Conservation (phyloP, 2,329 filamentous ascomycete genomes). For the Chalaropsis ovoidea region DNA sequence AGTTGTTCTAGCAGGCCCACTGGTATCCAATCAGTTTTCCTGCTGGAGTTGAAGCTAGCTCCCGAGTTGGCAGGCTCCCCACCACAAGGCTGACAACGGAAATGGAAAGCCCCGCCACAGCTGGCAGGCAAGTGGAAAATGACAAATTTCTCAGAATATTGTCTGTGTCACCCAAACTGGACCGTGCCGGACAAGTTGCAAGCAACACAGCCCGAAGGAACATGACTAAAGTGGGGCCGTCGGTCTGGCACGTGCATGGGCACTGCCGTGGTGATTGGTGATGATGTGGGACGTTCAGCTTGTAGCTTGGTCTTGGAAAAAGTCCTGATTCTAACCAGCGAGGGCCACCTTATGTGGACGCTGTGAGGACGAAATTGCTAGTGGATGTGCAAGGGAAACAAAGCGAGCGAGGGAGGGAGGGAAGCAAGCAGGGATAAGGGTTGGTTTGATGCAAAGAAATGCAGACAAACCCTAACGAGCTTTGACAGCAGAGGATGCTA, state of each 20-base stretch:
- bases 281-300: not conserved
- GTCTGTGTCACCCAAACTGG: constrained; percentile 11
- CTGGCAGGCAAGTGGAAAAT: not conserved
- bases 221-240: constrained; percentile 2
- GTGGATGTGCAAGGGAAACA: not conserved
- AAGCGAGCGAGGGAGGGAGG: not conserved
- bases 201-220: constrained; percentile 1
- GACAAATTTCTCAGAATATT: not conserved
- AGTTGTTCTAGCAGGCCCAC: not conserved
- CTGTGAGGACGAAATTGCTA: not conserved
- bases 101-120: not conserved
- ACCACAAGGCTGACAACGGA: not conserved
- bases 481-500: not conserved
- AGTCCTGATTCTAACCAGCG: too few relatives aligned
- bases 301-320: too few relatives aligned
- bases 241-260: constrained; percentile 4
- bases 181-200: constrained; percentile 7
- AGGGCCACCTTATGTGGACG: too few relatives aligned
- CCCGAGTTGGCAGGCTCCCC: not conserved
- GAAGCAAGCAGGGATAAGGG: not conserved
- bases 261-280: constrained; percentile 9
- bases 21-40: not conserved
- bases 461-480: not conserved
- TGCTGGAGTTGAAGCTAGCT: not conserved
- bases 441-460: not conserved